Evolutionary conservation across 1,284 basidiomycete genomes (phyloP), one percentile per base, ranked within the genome.

Genomic region (Cystobasidiaceae sp.): DNA sequence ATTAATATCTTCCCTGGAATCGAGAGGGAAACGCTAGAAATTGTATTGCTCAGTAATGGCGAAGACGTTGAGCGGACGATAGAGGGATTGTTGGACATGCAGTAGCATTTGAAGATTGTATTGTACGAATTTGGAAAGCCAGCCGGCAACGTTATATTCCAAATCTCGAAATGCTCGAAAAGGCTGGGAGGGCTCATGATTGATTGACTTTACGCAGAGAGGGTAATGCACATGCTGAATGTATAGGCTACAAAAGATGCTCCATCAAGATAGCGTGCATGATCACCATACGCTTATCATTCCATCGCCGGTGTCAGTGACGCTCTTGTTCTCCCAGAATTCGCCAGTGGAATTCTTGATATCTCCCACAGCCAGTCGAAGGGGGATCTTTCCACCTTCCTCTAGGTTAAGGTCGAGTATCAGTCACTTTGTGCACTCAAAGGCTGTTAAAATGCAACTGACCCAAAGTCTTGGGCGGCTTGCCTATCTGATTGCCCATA

Each of bases 51-150:
- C 73, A 87, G 87, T 41, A 90, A 90, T 71, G 84, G 83, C n/a
- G 88, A 88, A 27, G 90, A 96, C 78, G 75, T 94, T 66, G 92
- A 90, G 59, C 83, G 84, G 80, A 91, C 90, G 74, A 93, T 94
- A 71, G 92, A 94, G 76, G 83, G 81, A 58, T 74, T 91, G 62
- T 78, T 91, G 72, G 89, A 91, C 78, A 88, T 89, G 82, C 54
- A 56, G 27, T 56, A 44, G n/a, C n/a, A n/a, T n/a, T n/a, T n/a
- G n/a, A n/a, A n/a, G n/a, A n/a, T n/a, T n/a, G n/a, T n/a, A n/a
- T n/a, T n/a, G n/a, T n/a, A n/a, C n/a, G n/a, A n/a, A n/a, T n/a
- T n/a, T n/a, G n/a, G n/a, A n/a, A n/a, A n/a, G n/a, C n/a, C n/a
- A n/a, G n/a, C n/a, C n/a, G n/a, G n/a, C n/a, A n/a, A n/a, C n/a